phyloP scores from a whole-genome alignment of 2,329 filamentous ascomycete species.

The Phyllosticta citribraziliensis region DNA sequence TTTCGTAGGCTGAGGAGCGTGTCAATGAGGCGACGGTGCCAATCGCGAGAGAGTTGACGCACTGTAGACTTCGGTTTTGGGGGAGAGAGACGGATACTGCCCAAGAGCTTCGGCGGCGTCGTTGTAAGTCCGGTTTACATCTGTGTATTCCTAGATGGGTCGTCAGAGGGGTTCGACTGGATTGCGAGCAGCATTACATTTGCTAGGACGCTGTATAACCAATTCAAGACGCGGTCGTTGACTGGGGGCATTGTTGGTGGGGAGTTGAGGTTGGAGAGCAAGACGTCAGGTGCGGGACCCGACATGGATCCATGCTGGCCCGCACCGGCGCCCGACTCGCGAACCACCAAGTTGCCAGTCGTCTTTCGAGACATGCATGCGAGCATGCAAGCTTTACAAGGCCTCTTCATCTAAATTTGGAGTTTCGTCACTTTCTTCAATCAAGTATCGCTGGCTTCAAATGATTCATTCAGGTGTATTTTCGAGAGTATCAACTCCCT shows the following conservation, averaged over 20 bases:
- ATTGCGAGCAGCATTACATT: slow-evolving; percentile 16
- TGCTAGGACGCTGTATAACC: slow-evolving; percentile 85
- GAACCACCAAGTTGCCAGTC: not conserved
- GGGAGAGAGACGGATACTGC: slow-evolving; percentile 68
- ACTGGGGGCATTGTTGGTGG: slow-evolving; percentile 49
- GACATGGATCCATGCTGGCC: slow-evolving; percentile 1
- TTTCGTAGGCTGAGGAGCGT: slow-evolving; percentile 61
- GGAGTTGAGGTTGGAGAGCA: not conserved
- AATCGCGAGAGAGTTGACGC: slow-evolving; percentile 27
- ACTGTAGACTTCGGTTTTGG: slow-evolving; percentile 94
- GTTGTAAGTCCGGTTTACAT: slow-evolving; percentile 86
- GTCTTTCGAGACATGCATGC: too few species aligned
- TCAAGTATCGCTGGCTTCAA: not conserved
- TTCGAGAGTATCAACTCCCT: slow-evolving; percentile 1
- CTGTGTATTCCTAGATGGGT: slow-evolving; percentile 67
- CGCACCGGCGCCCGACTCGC: not conserved
- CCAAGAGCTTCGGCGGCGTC: slow-evolving; percentile 78
- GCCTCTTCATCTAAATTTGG: too few species aligned
- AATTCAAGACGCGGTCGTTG: slow-evolving; percentile 83
- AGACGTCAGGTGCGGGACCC: not conserved
- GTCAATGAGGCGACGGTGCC: not conserved
- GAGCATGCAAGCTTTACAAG: too few species aligned
- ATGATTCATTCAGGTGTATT: not conserved
- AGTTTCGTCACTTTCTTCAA: not conserved
- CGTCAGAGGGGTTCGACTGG: slow-evolving; percentile 23